Base-by-base conservation (phyloP, 1,284 basidiomycete genomes). In the Trametes hirsuta region DNA sequence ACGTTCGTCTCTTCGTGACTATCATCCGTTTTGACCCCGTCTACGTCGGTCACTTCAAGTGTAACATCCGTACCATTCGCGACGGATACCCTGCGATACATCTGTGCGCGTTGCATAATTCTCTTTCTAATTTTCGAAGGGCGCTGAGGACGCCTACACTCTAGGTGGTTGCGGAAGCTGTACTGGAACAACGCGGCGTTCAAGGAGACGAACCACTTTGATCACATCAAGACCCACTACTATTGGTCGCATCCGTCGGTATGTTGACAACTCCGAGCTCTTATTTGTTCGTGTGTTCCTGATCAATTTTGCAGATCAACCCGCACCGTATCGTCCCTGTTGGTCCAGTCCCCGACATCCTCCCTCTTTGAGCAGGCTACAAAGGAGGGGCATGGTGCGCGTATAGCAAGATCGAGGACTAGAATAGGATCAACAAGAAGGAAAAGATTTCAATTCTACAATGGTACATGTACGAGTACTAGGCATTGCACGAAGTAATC, bases 121-220 rank as follows among this genome's bases (percentile, higher is more conserved):
- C 0, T 15, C 37, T n/a, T 12, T 52, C 3, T 52, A 18, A 0
- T 1, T 24, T 21, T 15, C 6, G 15, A 10, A 4, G 25, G 1
- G 12, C 6, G 6, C 6, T 15, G 2, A 5, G 22, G 12, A 45
- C 30, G 34, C 25, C 2, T n/a, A 6, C n/a, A 6, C 9, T 8
- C 1, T 10, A 89, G 86, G 34, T 95, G 95, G 95, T 72, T 94
- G 76, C 90, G 88, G 74, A 88, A 91, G 70, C 78, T 98, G 37
- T 98, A 98, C 79, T 98, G 95, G 95, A 93, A 91, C 67, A 81
- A 90, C 67, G 77, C 88, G 0, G 94, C 94, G 1, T 99, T 99
- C 86, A 90, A 91, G 75, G 85, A 87, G 40, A 91, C 90, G 24
- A 97, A 94, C 57, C 82, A 95, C 75, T 98, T 98, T 74, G 86